Conservation (phyloP, 441 rosid genomes). For the Macaranga tanarius region DNA sequence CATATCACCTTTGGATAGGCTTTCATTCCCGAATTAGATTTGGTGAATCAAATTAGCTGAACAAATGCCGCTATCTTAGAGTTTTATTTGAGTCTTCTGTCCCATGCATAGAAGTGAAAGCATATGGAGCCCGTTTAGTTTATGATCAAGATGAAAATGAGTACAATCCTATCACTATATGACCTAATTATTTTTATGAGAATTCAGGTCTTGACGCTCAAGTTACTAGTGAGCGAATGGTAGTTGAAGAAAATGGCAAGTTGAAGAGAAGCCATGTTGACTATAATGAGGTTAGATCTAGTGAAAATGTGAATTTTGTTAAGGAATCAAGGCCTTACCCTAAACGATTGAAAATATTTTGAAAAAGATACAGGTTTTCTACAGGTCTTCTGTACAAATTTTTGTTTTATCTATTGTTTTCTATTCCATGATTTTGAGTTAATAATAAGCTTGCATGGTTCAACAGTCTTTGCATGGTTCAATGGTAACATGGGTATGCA, state of each 20-base stretch:
- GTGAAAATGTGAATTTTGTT: not conserved
- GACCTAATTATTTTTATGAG: not conserved
- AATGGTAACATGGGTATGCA: no score
- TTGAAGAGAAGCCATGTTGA: constrained; percentile 2
- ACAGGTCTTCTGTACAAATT: no score
- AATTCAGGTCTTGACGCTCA: not conserved
- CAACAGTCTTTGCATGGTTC: no score
- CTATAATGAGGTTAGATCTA: not conserved
- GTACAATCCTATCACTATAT: not conserved
- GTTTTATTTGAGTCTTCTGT: constrained; percentile 17
- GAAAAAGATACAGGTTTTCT: not conserved
- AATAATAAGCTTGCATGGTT: no score
- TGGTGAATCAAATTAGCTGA: not conserved
- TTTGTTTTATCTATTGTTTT: no score
- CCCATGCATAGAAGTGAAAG: constrained; percentile 16
- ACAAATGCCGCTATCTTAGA: constrained; percentile 7
- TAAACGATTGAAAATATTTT: constrained; percentile 13
- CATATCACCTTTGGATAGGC: constrained; percentile 22
- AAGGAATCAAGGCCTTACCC: not conserved
- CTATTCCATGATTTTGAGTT: no score
- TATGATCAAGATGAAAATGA: constrained; percentile 13
- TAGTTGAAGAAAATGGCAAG: constrained; percentile 1
- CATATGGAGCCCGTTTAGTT: constrained; percentile 17
- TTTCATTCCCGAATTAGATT: constrained; percentile 20
- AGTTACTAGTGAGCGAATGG: not conserved